phyloP scores from a whole-genome alignment of 2,329 filamentous ascomycete species.

The Lecanicillium sp. region DNA sequence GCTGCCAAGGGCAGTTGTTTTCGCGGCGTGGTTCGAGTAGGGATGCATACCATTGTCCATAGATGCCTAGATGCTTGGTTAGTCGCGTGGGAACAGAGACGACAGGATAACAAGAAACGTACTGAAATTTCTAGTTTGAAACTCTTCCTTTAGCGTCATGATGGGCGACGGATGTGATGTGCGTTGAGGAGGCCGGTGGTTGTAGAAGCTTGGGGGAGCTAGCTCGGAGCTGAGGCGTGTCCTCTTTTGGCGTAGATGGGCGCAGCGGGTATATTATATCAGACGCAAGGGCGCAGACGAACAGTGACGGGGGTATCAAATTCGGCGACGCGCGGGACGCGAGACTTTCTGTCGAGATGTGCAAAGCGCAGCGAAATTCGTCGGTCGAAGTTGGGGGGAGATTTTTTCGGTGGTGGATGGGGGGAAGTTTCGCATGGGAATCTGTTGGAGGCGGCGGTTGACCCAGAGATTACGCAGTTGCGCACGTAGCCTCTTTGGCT shows the following conservation, averaged over 20 bases:
- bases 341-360: too few relatives aligned
- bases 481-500: conserved; percentile 15
- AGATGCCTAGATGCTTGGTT: conserved; percentile 52
- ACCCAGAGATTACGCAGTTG: conserved; percentile 14
- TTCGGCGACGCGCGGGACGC: too few relatives aligned
- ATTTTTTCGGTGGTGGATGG: too few relatives aligned
- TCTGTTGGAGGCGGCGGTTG: conserved; percentile 5
- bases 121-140: conserved; percentile 70
- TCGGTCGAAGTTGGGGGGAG: too few relatives aligned
- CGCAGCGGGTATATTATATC: not conserved
- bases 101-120: conserved; percentile 30
- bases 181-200: conserved; percentile 1
- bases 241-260: not conserved
- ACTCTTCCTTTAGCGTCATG: conserved; percentile 68
- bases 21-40: not conserved
- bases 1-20: not conserved
- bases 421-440: conserved; percentile 1
- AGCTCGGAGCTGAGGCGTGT: conserved; percentile 6
- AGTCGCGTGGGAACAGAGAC: conserved; percentile 21
- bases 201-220: not conserved
- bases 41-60: conserved; percentile 64
- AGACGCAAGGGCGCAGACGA: too few relatives aligned
- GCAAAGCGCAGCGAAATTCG: not conserved
- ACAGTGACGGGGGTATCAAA: too few relatives aligned
- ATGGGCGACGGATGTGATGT: conserved; percentile 31